Conservation (phyloP, 345 rosid species). For the Lumnitzera littorea region DNA sequence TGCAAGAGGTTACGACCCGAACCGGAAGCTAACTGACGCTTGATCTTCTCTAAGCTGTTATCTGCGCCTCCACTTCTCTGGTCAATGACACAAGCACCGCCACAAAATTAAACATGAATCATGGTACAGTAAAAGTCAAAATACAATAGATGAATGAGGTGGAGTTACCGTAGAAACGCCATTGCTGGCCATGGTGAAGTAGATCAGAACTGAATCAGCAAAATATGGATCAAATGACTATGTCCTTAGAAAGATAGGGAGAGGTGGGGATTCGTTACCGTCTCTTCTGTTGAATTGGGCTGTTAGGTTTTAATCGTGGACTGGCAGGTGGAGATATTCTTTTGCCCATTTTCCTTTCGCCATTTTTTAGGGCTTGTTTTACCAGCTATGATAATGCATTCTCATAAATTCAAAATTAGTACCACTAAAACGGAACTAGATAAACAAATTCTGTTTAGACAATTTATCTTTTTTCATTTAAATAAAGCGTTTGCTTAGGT, state of each 20-base stretch:
- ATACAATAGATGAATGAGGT: slow-evolving; percentile 7
- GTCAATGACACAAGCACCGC: not conserved
- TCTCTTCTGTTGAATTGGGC: slow-evolving; percentile 5
- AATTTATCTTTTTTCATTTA: too few species aligned
- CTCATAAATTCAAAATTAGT: not conserved
- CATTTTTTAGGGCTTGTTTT: not conserved
- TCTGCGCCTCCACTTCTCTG: slow-evolving; percentile 56
- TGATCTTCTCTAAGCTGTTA: slow-evolving; percentile 92
- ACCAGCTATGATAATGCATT: not conserved
- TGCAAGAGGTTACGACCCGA: slow-evolving; percentile 84
- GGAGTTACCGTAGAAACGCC: slow-evolving; percentile 74
- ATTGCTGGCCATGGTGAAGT: slow-evolving; percentile 62
- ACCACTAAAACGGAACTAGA: too few species aligned
- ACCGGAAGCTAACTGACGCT: slow-evolving; percentile 89
- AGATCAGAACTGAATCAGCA: slow-evolving; percentile 14
- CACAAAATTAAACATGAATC: not conserved
- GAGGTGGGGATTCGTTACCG: too few species aligned
- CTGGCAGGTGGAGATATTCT: slow-evolving; percentile 19
- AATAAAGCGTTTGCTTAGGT: too few species aligned
- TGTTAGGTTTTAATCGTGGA: slow-evolving; percentile 32
- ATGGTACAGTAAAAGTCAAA: slow-evolving; percentile 1
- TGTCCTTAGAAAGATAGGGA: too few species aligned
- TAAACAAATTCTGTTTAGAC: too few species aligned
- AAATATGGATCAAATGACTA: not conserved
- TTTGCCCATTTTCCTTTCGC: not conserved